Evolutionary conservation across 2,329 filamentous ascomycete genomes (phyloP).

Genomic region (Penicillium sp.): DNA sequence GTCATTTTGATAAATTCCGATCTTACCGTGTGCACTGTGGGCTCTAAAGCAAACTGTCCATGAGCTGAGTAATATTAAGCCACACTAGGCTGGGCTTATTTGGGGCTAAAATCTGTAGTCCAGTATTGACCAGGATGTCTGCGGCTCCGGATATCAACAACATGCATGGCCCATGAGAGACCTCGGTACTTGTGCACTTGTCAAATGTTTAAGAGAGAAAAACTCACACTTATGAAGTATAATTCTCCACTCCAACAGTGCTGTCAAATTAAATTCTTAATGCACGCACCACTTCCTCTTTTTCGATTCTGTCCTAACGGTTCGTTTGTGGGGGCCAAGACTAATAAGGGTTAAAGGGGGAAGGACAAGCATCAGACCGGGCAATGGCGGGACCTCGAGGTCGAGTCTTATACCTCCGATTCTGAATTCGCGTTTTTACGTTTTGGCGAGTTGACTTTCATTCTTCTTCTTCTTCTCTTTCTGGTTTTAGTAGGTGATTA

Average conservation of each 20-base stretch:
- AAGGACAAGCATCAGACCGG: conserved; percentile 9
- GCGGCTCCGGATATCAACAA: not conserved
- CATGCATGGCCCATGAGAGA: too few relatives aligned
- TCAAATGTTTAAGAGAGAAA: not conserved
- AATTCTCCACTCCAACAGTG: not conserved
- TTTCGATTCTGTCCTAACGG: conserved; percentile 13
- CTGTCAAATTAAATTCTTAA: not conserved
- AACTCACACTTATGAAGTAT: too few relatives aligned
- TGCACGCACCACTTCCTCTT: conserved; percentile 4
- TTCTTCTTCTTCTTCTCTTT: not conserved
- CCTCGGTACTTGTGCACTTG: not conserved
- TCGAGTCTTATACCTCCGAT: not conserved
- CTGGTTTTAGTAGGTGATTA: too few relatives aligned
- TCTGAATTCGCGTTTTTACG: conserved; percentile 5
- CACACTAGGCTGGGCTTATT: not conserved
- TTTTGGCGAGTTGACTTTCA: not conserved
- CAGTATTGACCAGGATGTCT: not conserved
- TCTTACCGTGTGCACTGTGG: too few relatives aligned
- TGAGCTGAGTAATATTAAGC: not conserved
- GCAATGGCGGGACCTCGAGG: not conserved
- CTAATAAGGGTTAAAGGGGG: conserved; percentile 8
- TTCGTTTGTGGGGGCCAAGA: conserved; percentile 22
- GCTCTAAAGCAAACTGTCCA: not conserved
- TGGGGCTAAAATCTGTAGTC: not conserved
- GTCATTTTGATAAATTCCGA: conserved; percentile 3